Evolutionary conservation across 2,329 filamentous ascomycete genomes (phyloP), one percentile per base, ranked within the genome.

Genomic region (Lecanicillium sp.): DNA sequence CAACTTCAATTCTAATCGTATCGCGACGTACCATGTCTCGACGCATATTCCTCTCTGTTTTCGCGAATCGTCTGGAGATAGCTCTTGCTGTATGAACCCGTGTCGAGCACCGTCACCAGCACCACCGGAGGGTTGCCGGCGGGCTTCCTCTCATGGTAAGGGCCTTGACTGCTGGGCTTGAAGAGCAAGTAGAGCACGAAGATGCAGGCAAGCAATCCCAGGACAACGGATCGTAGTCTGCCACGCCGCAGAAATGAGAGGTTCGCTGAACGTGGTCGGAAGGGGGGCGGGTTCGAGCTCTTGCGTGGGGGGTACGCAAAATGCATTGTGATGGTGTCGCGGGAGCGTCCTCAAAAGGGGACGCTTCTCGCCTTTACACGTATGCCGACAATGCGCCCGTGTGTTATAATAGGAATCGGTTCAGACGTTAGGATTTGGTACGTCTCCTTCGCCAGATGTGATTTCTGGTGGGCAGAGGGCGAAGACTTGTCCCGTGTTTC

Each of bases 261-360:
- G 49, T 70, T 64, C 54, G 78, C 66, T 47, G 74, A 71, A 53
- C 79, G 72, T 34, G 75, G 70, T 47, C 72, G 71, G 63, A 86
- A 90, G 20, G 82, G 80, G 48, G 80, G 77, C 49, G 84, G 78
- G 56, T 83, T 79, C 48, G 85, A 90, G 55, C 76, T 79, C 66
- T 90, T 94, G 61, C 88, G 83, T 54, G 87, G 78, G 40, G 88
- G 88, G 52, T 94, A 81, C 47, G 89, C 87, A 71, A 90, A 88
- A 61, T 95, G 89, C 87, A 95, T 92, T 50, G 52, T 41, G 40
- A 29, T 3, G 22, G 22, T 25, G 17, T 30, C 15, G 29, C 17
- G 9, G 14, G 18, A 30, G 35, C 40, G 30, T 22, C 35, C 40
- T 29, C 22, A 10, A 2, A 5, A 30, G 19, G 35, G 27, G 35